These are phyloP conservation scores for Chernovozyma sophiae-reginae DNA, from an alignment of 1,139 yeast genomes.

Conservation along the genomic window DNA sequence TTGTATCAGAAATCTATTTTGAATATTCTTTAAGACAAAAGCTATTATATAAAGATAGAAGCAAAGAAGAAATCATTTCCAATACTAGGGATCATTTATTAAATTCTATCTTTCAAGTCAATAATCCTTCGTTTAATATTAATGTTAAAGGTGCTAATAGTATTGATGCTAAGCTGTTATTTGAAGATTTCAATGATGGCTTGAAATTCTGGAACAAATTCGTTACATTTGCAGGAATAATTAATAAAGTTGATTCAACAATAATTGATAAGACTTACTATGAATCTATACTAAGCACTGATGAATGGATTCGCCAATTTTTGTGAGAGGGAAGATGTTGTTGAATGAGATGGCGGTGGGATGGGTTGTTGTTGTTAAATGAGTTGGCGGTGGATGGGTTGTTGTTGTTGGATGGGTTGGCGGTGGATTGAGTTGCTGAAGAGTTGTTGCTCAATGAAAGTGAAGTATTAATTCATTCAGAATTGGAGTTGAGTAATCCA, in stretches of 20 bases:
- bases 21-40: constrained; percentile 33
- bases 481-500: no score
- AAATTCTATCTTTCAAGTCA: constrained; percentile 36
- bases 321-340: no score
- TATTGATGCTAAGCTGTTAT: constrained; percentile 31
- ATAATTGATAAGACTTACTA: constrained; percentile 31
- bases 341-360: no score
- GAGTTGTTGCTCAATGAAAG: no score
- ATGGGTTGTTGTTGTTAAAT: no score
- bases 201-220: constrained; percentile 40
- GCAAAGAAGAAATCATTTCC: constrained; percentile 26
- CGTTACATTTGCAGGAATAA: constrained; percentile 33
- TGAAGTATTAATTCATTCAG: no score
- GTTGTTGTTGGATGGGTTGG: no score
- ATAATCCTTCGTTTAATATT: constrained; percentile 36
- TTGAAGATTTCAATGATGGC: constrained; percentile 38
- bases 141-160: constrained; percentile 43
- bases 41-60: constrained; percentile 17
- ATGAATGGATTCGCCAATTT: constrained; percentile 36
- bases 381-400: no score
- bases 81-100: constrained; percentile 34
- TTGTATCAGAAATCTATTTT: constrained; percentile 40
- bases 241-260: constrained; percentile 30
- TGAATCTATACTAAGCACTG: constrained; percentile 35
- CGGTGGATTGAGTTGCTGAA: no score